Evolutionary conservation across 768 basidiomycete species (phyloP).

Genomic region (Butyriboletus loyo): DNA sequence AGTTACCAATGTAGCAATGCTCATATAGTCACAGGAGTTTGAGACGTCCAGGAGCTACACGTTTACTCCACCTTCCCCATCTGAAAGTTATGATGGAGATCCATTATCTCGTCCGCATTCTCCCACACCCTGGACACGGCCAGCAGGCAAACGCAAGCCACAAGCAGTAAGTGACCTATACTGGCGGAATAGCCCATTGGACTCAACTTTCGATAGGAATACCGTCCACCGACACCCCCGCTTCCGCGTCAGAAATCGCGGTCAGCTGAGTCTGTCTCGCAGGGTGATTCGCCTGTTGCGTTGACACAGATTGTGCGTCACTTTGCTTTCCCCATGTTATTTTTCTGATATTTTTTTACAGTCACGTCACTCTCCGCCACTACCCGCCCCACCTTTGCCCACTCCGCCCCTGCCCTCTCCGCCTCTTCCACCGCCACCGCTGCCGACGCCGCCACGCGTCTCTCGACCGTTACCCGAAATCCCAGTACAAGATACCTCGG

Average conservation of each 20-base stretch:
- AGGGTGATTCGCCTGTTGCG: conserved; percentile 30
- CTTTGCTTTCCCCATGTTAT: conserved; percentile 2
- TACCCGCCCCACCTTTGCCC: conserved; percentile 13
- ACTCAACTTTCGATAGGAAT: conserved; percentile 35
- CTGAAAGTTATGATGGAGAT: conserved; percentile 33
- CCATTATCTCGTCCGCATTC: conserved; percentile 35
- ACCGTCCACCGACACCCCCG: conserved; percentile 60
- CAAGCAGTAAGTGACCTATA: conserved; percentile 23
- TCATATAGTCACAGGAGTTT: conserved; percentile 33
- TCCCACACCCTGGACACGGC: conserved; percentile 34
- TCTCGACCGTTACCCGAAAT: conserved; percentile 31
- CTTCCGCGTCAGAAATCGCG: conserved; percentile 39
- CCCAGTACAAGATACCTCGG: conserved; percentile 19
- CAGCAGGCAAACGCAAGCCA: conserved; percentile 23
- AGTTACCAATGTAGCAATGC: conserved; percentile 22
- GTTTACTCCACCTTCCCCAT: conserved; percentile 34
- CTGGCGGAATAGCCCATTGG: not conserved
- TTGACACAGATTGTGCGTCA: conserved; percentile 25
- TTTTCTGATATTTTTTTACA: conserved; percentile 8
- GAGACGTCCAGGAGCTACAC: conserved; percentile 29
- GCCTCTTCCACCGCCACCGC: conserved; percentile 25
- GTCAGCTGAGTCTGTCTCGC: conserved; percentile 28
- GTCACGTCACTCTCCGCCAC: conserved; percentile 27
- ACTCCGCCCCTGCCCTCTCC: conserved; percentile 18
- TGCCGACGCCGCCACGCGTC: conserved; percentile 27